Evolutionary conservation across 495 filamentous ascomycete genomes (phyloP).

Genomic region (Cercophora scortea): DNA sequence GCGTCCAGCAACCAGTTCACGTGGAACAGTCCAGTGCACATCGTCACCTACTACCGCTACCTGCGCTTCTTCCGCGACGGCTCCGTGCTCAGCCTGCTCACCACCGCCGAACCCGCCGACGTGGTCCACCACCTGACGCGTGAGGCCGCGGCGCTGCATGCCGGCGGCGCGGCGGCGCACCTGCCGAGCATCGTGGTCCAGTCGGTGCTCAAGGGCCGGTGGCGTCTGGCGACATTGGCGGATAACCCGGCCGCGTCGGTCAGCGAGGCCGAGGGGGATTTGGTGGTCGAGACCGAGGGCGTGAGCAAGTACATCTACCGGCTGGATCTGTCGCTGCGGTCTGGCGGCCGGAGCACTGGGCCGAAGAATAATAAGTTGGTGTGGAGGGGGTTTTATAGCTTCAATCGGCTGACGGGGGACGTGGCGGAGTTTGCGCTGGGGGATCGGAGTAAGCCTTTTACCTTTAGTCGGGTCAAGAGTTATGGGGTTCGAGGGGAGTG

Average conservation of each 20-base stretch:
- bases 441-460: conserved; percentile 70
- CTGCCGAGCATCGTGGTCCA: conserved; percentile 28
- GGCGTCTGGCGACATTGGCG: conserved; percentile 21
- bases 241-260: conserved; percentile 16
- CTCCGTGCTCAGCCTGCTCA: conserved; percentile 65
- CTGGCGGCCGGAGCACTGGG: conserved; percentile 35
- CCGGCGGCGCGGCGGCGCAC: conserved; percentile 16
- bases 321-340: conserved; percentile 62
- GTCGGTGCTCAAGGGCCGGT: conserved; percentile 29
- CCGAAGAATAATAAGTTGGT: conserved; percentile 70
- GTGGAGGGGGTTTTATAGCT: conserved; percentile 91
- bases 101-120: conserved; percentile 72
- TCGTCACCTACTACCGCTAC: conserved; percentile 97
- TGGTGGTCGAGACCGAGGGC: conserved; percentile 84
- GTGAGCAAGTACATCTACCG: conserved; percentile 71
- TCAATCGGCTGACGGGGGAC: conserved; percentile 82
- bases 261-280: conserved; percentile 47
- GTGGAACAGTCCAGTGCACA: conserved; percentile 84
- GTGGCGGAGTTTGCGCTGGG: conserved; percentile 78
- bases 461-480: conserved; percentile 79
- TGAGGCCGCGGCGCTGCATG: conserved; percentile 24
- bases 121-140: conserved; percentile 66
- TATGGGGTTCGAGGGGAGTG: conserved; percentile 42
- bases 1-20: conserved; percentile 44
- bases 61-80: conserved; percentile 92